phyloP scores from a whole-genome alignment of 805 yeast genomes.

The Pichia californica region DNA sequence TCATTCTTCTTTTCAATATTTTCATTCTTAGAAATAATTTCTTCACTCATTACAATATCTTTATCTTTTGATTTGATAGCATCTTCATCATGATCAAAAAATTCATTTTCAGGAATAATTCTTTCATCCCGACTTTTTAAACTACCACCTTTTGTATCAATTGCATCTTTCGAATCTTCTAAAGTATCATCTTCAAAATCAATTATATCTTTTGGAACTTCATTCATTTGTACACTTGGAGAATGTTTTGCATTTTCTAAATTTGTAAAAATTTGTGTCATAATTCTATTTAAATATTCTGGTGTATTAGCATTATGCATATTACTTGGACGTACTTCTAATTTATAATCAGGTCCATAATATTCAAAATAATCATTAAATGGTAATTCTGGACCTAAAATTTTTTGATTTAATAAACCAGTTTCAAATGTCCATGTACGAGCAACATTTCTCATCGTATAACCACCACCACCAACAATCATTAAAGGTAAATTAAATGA shows the following conservation, averaged over 20 bases:
- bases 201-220: conserved; percentile 84
- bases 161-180: conserved; percentile 73
- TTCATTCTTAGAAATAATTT: conserved; percentile 15
- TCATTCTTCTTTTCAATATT: conserved; percentile 16
- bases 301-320: conserved; percentile 96
- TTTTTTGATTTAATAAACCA: conserved; percentile 74
- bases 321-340: conserved; percentile 91
- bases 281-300: conserved; percentile 80
- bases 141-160: conserved; percentile 89
- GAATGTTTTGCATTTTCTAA: conserved; percentile 89
- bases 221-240: conserved; percentile 92
- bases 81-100: conserved; percentile 58
- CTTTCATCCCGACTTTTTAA: conserved; percentile 73
- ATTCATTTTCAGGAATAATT: conserved; percentile 70
- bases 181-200: conserved; percentile 74
- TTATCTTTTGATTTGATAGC: conserved; percentile 24
- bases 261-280: conserved; percentile 69
- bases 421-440: conserved; percentile 94
- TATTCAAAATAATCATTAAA: conserved; percentile 96
- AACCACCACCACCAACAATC: conserved; percentile 98
- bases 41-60: conserved; percentile 19
- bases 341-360: conserved; percentile 93
- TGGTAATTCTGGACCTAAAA: conserved; percentile 72
- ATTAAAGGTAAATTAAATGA: conserved; percentile 82
- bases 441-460: conserved; percentile 95